These are phyloP conservation scores for Saksenaea vasiformis DNA, from an alignment of 371 early-diverging fungal species.

Conservation along the genomic window DNA sequence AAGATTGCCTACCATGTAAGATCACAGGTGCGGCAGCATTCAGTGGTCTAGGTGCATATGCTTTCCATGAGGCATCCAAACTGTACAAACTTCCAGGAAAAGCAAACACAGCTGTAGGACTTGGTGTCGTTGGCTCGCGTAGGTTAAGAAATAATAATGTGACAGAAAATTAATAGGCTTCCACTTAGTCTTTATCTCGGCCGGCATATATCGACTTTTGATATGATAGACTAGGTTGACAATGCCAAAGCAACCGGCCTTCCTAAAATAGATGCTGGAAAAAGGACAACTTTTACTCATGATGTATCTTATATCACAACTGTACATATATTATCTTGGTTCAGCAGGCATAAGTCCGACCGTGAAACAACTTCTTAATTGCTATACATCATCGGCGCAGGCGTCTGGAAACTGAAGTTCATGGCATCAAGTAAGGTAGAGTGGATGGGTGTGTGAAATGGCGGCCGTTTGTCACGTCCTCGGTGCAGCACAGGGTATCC, in stretches of 20 bases:
- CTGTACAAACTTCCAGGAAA: conserved; percentile 38
- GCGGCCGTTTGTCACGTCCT: no score
- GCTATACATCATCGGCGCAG: no score
- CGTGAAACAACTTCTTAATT: no score
- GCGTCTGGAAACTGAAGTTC: no score
- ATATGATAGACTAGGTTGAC: conserved; percentile 20
- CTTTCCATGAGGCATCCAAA: conserved; percentile 34
- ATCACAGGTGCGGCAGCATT: conserved; percentile 43
- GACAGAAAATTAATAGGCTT: not conserved
- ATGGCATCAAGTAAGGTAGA: no score
- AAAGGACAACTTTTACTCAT: no score
- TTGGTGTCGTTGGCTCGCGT: conserved; percentile 48
- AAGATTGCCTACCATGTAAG: conserved; percentile 49
- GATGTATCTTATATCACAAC: no score
- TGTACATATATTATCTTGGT: no score
- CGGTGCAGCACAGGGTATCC: no score
- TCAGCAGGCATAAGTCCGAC: no score
- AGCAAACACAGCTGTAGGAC: conserved; percentile 37
- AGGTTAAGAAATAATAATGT: conserved; percentile 8
- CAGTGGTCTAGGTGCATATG: conserved; percentile 43
- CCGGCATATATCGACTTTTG: conserved; percentile 43
- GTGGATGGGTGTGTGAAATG: no score
- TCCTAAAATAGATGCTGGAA: no score
- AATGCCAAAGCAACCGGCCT: not conserved
- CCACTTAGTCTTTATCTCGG: conserved; percentile 41